Base-by-base conservation (phyloP, 352 stramenopile genomes). In the Phytophthora colocasiae region DNA sequence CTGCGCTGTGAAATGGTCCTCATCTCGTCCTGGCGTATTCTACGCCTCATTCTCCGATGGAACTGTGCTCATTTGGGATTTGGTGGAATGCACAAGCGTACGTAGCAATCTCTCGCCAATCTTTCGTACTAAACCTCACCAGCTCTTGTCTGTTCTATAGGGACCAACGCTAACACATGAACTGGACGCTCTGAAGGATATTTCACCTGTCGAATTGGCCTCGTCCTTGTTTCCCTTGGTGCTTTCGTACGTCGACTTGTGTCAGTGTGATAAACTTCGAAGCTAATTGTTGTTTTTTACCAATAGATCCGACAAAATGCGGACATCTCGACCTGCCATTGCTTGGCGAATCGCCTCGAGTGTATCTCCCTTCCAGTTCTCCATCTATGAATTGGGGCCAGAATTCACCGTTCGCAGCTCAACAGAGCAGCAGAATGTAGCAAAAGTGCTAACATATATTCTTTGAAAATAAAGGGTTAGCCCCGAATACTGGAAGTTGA, bases 11-110 rank as follows among this genome's bases (percentile, higher is more conserved):
- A 55, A 73, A 19, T 92, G 83, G 83, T 92, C 83, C 0, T 66
- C 71, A 15, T 82, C 73, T 1, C 80, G 80, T 12, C 67, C 78
- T 36, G 71, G 63, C 1, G 78, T 89, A 4, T 90, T 92, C 53
- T 87, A 82, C 39, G 80, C 76, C 1, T 76, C 75, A 1, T 92
- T 78, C 36, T 82, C 74, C 10, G 75, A 87, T 47, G 73, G 62
- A 4, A 69, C 48, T 8, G 51, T 92, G 17, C 64, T 82, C 1
- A 66, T 83, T 6, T 92, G 80, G 81, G 83, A 92, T 29, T 47
- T 90, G 5, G 52, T 78, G n/a, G 65, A 77, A 10, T 71, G 69
- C n/a, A 73, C 66, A 27, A 78, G 72, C 47, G 77, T 87, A 69
- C 43, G 69, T 46, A 12, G 17, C n/a, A 46, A 12, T 48, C 22